Base-by-base conservation (phyloP, 2,329 filamentous ascomycete species). In the Diaporthe amygdali region DNA sequence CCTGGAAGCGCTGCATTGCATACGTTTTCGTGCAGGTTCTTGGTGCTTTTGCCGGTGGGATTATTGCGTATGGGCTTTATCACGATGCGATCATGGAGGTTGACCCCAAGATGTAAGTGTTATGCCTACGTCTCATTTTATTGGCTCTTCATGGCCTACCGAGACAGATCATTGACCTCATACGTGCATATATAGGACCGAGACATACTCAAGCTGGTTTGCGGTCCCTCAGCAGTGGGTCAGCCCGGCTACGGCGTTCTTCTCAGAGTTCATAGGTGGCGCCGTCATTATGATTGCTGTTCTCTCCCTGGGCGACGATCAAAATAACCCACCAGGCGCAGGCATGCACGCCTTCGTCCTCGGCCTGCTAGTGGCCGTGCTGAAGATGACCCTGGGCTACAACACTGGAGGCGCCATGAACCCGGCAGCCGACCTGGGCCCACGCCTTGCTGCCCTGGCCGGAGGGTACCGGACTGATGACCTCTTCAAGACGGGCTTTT, bases 331-430 rank as follows among this genome's bases (percentile, higher is more conserved):
- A 0, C 81, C 80, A 0, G 81, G 79, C 0, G 79, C 79, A 3
- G 81, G 81, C 7, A 82, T 81, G 75, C 79, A 81, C 54, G 79
- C 81, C 3, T 75, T 82, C 37, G 75, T 82, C 0, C 72, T 83
- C 2, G 81, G 81, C 7, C 72, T 83, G 25, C 70, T 83, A 2
- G 74, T 81, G 2, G 78, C 79, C 0, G 79, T 78, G 2, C 75
- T 82, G 27, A 82, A 81, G 69, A 80, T 82, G 63, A 78, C 79
- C 0, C 68, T 83, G 2, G 81, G 79, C 0, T 81, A 81, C 49
- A 82, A 82, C 52, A 81, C 79, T 7, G 81, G 80, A 3, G 79
- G 80, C 4, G 78, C 81, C 0, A 66, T 83, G 68, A 83, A 82
- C 34, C 80, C 81, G 17, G 81, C 81, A 0, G 80, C 80, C 5